phyloP scores from a whole-genome alignment of 2,329 filamentous ascomycete species.

The Monosporascus sp. region DNA sequence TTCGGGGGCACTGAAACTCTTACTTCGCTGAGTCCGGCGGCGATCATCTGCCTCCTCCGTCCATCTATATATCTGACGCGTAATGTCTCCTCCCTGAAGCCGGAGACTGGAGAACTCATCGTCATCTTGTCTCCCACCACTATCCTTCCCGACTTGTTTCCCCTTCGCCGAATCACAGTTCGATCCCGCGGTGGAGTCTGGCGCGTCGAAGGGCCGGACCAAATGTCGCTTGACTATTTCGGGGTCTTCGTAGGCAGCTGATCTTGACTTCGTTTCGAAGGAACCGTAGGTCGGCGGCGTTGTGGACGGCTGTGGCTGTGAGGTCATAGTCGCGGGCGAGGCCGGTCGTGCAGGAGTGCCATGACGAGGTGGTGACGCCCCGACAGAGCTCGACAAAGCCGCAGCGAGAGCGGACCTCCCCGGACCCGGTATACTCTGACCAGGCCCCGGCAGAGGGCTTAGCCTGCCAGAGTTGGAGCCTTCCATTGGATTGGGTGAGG shows the following conservation, averaged over 20 bases:
- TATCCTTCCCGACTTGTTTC: conserved; percentile 40
- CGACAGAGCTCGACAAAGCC: conserved; percentile 72
- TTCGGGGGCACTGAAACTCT: conserved; percentile 77
- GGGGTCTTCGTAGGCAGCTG: conserved; percentile 73
- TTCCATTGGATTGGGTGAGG: conserved; percentile 41
- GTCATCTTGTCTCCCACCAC: conserved; percentile 44
- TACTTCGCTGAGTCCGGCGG: conserved; percentile 67
- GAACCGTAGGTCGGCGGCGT: conserved; percentile 78
- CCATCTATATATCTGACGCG: conserved; percentile 93
- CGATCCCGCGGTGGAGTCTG: conserved; percentile 33
- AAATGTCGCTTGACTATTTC: conserved; percentile 88
- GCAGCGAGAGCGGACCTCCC: conserved; percentile 84
- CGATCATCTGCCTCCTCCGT: conserved; percentile 79
- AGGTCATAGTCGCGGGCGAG: conserved; percentile 50
- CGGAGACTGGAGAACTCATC: conserved; percentile 92
- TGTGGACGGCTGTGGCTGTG: conserved; percentile 40
- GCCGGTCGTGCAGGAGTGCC: conserved; percentile 59
- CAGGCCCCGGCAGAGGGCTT: conserved; percentile 61
- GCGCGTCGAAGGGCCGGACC: conserved; percentile 59
- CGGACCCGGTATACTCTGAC: conserved; percentile 64
- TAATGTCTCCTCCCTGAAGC: conserved; percentile 91
- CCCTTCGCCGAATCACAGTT: conserved; percentile 44
- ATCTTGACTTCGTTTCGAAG: conserved; percentile 64
- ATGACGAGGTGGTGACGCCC: conserved; percentile 63
- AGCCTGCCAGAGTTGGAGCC: conserved; percentile 38